These are phyloP conservation scores for Lotmaria passim DNA, from an alignment of 208 protist genomes.

Conservation along the genomic window DNA sequence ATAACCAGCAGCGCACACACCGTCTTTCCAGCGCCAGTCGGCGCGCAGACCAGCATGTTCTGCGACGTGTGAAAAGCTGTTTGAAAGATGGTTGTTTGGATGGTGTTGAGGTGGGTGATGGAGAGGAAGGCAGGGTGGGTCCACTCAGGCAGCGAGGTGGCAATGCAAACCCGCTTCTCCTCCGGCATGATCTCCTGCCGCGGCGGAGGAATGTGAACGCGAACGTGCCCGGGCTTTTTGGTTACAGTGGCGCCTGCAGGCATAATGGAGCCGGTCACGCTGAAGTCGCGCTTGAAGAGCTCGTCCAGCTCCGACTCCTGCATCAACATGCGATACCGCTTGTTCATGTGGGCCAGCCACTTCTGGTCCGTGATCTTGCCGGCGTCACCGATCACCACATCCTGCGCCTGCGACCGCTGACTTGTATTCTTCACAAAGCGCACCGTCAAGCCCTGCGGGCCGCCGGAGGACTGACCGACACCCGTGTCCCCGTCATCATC, in stretches of 20 bases:
- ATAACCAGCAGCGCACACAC: constrained; percentile 98
- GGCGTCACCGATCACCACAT: constrained; percentile 44
- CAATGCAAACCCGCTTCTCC: constrained; percentile 81
- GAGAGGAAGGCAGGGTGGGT: constrained; percentile 89
- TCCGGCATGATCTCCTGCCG: constrained; percentile 67
- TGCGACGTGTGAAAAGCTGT: constrained; percentile 97
- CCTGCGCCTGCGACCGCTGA: constrained; percentile 44
- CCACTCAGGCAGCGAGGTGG: constrained; percentile 87
- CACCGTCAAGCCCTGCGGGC: constrained; percentile 51
- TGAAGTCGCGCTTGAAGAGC: constrained; percentile 86
- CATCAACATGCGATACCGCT: constrained; percentile 85
- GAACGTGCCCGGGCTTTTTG: constrained; percentile 70
- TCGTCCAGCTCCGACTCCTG: constrained; percentile 85
- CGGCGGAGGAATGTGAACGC: constrained; percentile 85
- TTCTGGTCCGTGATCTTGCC: constrained; percentile 64
- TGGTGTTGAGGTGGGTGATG: constrained; percentile 95
- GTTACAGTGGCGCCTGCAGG: constrained; percentile 65
- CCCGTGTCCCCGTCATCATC: constrained; percentile 59
- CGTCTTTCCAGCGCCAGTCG: constrained; percentile 99
- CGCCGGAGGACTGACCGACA: constrained; percentile 26
- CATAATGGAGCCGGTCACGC: constrained; percentile 73
- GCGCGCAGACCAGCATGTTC: constrained; percentile 99
- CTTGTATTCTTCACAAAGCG: constrained; percentile 73
- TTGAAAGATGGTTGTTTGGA: constrained; percentile 96
- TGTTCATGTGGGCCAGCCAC: constrained; percentile 89